Evolutionary conservation across 2,329 filamentous ascomycete species (phyloP).

Genomic region (Nothopassalora personata): DNA sequence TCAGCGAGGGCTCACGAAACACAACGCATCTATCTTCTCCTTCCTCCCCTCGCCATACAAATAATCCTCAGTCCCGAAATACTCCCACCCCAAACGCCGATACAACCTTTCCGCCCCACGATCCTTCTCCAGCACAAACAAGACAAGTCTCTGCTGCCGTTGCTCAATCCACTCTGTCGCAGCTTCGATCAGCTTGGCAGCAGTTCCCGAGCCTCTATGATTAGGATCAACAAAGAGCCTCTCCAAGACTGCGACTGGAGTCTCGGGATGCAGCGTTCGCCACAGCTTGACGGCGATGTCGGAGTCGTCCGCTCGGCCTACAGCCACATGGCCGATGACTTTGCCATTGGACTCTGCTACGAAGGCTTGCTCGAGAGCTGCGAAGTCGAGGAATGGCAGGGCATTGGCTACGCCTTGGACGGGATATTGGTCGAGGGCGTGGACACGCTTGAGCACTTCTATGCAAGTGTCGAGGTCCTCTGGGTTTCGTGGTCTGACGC

Average conservation of each 20-base stretch:
- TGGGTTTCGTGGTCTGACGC: constrained; percentile 15
- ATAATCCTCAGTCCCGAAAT: constrained; percentile 11
- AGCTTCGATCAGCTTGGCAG: constrained; percentile 13
- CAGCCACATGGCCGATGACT: constrained; percentile 22
- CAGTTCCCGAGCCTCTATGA: constrained; percentile 13
- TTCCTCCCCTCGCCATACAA: background rate
- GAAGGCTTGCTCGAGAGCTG: constrained; percentile 18
- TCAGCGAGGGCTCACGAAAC: constrained; percentile 7
- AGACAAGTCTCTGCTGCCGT: constrained; percentile 9
- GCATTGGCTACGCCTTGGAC: constrained; percentile 23
- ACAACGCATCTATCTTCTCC: constrained; percentile 11
- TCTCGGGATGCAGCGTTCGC: constrained; percentile 7
- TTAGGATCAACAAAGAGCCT: constrained; percentile 23
- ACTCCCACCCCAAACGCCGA: constrained; percentile 19
- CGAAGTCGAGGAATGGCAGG: constrained; percentile 10
- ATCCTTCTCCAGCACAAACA: constrained; percentile 24
- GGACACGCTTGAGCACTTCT: constrained; percentile 19
- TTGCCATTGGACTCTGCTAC: constrained; percentile 15
- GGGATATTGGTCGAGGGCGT: constrained; percentile 24
- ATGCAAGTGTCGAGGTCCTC: constrained; percentile 22
- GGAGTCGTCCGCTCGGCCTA: constrained; percentile 5
- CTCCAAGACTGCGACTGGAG: constrained; percentile 16
- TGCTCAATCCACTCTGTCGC: constrained; percentile 8
- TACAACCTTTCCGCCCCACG: constrained; percentile 21
- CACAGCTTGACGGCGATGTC: constrained; percentile 21